A percentile compares a stretch with the other conserved stretches of the same genome.
phyloP scores from a whole-genome alignment of 2,329 filamentous ascomycete species.

The Colletotrichum salicis region DNA sequence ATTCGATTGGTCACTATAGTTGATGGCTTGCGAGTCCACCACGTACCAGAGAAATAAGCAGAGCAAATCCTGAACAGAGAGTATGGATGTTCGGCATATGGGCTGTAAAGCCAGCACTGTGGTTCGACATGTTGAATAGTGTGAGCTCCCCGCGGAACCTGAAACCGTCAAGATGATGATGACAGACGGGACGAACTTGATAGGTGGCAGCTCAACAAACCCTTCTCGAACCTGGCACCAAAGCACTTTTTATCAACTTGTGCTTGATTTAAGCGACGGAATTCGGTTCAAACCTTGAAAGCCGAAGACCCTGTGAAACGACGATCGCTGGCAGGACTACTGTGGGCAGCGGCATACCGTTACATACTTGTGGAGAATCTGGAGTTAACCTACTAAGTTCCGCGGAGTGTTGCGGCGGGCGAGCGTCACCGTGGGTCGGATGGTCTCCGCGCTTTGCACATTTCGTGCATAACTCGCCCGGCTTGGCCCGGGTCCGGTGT shows the following conservation, averaged over 20 bases:
- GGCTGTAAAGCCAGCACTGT: not conserved
- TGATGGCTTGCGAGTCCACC: rapidly evolving
- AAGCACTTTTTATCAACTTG: not conserved
- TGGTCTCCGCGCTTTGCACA: not conserved
- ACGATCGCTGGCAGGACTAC: not conserved
- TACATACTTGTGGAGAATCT: not conserved
- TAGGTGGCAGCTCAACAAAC: not conserved
- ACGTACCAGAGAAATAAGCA: not conserved
- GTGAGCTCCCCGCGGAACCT: not conserved
- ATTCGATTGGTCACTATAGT: not conserved
- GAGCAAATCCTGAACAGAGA: not conserved
- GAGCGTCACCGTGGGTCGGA: not conserved
- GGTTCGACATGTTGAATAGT: not conserved
- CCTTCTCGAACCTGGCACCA: not conserved
- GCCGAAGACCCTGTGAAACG: not conserved
- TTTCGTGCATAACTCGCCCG: not conserved
- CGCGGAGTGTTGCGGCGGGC: not conserved
- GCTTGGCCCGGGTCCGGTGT: not conserved
- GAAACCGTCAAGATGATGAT: not conserved
- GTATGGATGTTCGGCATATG: not conserved
- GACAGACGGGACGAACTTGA: not conserved
- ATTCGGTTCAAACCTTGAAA: not conserved
- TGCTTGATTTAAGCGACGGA: not conserved
- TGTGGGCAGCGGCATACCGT: not conserved
- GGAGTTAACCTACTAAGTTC: not conserved